These are phyloP conservation scores for Exophiala spinifera DNA, from an alignment of 2,329 filamentous ascomycete genomes.

Conservation along the genomic window DNA sequence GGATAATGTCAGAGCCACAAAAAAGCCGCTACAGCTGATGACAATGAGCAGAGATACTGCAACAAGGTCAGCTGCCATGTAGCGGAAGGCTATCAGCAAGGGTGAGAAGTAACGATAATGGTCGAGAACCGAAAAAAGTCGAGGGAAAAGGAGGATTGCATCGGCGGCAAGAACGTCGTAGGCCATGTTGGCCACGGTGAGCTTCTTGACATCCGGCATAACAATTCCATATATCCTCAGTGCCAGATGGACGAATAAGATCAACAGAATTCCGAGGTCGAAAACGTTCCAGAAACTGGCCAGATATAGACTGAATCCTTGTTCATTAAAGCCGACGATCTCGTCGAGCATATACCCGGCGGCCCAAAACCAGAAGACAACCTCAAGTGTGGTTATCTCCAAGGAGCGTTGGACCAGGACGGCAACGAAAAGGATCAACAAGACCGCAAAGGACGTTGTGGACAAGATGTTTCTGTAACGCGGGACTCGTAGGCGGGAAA, in stretches of 20 bases:
- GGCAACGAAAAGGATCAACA: slow-evolving; percentile 80
- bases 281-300: slow-evolving; percentile 99
- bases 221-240: slow-evolving; percentile 86
- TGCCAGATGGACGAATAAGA: slow-evolving; percentile 85
- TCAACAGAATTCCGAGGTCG: slow-evolving; percentile 80
- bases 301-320: slow-evolving; percentile 92
- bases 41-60: slow-evolving; percentile 81
- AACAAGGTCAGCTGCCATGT: slow-evolving; percentile 87
- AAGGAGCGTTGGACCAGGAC: slow-evolving; percentile 73
- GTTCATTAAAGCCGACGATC: slow-evolving; percentile 92
- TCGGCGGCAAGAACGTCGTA: slow-evolving; percentile 94
- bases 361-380: slow-evolving; percentile 97
- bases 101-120: slow-evolving; percentile 97
- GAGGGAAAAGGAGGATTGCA: slow-evolving; percentile 82
- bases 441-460: slow-evolving; percentile 77
- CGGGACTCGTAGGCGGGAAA: slow-evolving; percentile 85
- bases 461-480: slow-evolving; percentile 89
- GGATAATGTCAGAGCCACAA: slow-evolving; percentile 87
- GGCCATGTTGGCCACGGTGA: slow-evolving; percentile 74
- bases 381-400: slow-evolving; percentile 77
- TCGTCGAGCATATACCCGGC: slow-evolving; percentile 96
- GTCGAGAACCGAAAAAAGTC: slow-evolving; percentile 88
- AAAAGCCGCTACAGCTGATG: slow-evolving; percentile 89
- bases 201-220: slow-evolving; percentile 65
- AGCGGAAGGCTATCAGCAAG: slow-evolving; percentile 84